Evolutionary conservation across 495 filamentous ascomycete species (phyloP).

Genomic region (Antarctomyces pellizariae): DNA sequence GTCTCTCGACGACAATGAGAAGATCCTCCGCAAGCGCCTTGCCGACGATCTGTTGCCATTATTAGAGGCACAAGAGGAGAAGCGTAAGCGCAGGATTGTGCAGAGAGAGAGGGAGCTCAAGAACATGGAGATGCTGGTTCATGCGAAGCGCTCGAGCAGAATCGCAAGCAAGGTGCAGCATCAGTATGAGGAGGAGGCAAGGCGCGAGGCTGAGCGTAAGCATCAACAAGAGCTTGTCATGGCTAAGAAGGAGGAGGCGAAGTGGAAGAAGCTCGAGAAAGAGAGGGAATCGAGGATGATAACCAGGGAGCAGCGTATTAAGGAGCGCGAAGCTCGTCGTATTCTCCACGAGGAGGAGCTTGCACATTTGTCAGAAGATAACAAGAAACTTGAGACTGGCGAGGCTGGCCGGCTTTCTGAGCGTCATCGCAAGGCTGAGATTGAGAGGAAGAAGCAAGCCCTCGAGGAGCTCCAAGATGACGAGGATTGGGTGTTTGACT

Average conservation of each 20-base stretch:
- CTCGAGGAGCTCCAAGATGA: slow-evolving; percentile 44
- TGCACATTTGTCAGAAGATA: slow-evolving; percentile 52
- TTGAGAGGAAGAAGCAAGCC: slow-evolving; percentile 51
- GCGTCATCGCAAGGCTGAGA: slow-evolving; percentile 51
- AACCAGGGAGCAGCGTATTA: slow-evolving; percentile 63
- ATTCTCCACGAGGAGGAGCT: slow-evolving; percentile 66
- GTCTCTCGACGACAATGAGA: slow-evolving; percentile 62
- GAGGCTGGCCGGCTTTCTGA: slow-evolving; percentile 52
- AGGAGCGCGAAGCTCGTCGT: slow-evolving; percentile 61
- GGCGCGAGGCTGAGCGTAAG: slow-evolving; percentile 47
- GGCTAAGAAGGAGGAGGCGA: slow-evolving; percentile 43
- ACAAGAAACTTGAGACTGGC: slow-evolving; percentile 35
- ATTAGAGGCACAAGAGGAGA: slow-evolving; percentile 61
- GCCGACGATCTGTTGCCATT: slow-evolving; percentile 57
- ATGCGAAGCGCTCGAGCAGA: slow-evolving; percentile 78
- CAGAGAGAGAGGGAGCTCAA: slow-evolving; percentile 59
- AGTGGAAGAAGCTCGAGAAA: slow-evolving; percentile 38
- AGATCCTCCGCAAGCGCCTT: slow-evolving; percentile 41
- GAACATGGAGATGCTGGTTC: slow-evolving; percentile 63
- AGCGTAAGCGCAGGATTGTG: slow-evolving; percentile 39
- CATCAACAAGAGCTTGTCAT: slow-evolving; percentile 36
- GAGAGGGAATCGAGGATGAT: slow-evolving; percentile 63
- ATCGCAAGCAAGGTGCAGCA: slow-evolving; percentile 61
- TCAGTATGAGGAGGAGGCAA: slow-evolving; percentile 48
- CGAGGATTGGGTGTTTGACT: slow-evolving; percentile 88